Evolutionary conservation across 75 land plant genomes (phyloP), one percentile per base, ranked within the genome.

Genomic region (Pseudotsuga menziesii): DNA sequence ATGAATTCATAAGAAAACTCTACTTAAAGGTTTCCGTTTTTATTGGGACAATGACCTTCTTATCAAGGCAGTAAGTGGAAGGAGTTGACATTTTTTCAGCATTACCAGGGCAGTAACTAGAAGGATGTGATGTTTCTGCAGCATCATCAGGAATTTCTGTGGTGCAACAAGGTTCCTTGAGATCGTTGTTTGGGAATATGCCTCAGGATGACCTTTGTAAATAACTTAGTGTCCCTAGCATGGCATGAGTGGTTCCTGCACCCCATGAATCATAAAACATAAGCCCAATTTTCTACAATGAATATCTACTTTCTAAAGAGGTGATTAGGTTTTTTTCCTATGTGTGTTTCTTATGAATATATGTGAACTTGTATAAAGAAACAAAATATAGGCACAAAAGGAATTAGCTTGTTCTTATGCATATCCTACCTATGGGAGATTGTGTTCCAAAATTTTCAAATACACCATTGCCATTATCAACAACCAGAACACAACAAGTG

Each of bases 401-500:
- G 2, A 29, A 14, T n/a, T 63, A n/a, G n/a, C n/a, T n/a, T n/a
- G n/a, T n/a, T n/a, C n/a, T n/a, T n/a, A n/a, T n/a, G n/a, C n/a
- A n/a, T n/a, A n/a, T n/a, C n/a, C n/a, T n/a, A n/a, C n/a, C n/a
- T n/a, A n/a, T n/a, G n/a, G n/a, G n/a, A n/a, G 73, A 23, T 44
- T 44, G 73, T 23, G 70, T 76, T 58, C 86, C 87, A 36, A 52
- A 63, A 44, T 88, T 90, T 59, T 85, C 82, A 75, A 89, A 85
- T 57, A 89, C 63, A 61, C 90, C 80, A 74, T 86, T 88, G 56
- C 97, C 97, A 75, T 92, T 80, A 27, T 89, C 83, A 70, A 97
- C 72, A 61, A 91, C 88, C 56, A 94, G 54, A 17, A 94, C 78
- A 56, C 89, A 73, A 63, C 91, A 88, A 12, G 85, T 81, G 39